Conservation (phyloP, 441 rosid species). For the Eruca vesicaria region DNA sequence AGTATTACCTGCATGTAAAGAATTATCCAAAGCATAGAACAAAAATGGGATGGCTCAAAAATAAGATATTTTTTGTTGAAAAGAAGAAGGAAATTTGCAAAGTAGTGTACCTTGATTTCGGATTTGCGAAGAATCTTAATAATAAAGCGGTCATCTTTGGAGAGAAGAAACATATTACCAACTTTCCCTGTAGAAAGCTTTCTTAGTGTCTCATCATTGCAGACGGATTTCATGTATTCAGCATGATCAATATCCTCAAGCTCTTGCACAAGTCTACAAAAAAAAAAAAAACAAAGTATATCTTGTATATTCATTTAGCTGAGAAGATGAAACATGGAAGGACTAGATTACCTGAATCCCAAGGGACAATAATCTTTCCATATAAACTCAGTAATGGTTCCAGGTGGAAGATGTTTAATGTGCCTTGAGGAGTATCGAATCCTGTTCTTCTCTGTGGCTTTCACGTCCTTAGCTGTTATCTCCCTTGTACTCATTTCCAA, state of each 20-base stretch:
- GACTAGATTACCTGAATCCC: conserved; percentile 46
- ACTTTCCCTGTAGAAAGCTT: conserved; percentile 46
- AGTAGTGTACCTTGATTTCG: conserved; percentile 48
- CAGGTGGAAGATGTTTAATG: conserved; percentile 37
- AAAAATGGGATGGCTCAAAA: not conserved
- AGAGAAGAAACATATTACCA: conserved; percentile 43
- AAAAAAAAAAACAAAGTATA: not conserved
- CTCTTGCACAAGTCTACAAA: conserved; percentile 39
- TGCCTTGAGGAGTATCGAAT: conserved; percentile 37
- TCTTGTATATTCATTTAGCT: no score
- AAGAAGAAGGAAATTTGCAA: not conserved
- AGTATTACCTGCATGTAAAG: conserved; percentile 39
- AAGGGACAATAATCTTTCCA: conserved; percentile 64
- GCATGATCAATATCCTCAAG: conserved; percentile 42
- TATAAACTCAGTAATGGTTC: conserved; percentile 42
- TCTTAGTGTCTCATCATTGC: conserved; percentile 46
- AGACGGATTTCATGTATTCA: conserved; percentile 49
- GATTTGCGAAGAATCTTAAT: conserved; percentile 54
- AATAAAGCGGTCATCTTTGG: conserved; percentile 45
- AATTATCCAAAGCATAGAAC: not conserved
- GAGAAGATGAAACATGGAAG: not conserved
- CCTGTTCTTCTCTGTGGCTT: conserved; percentile 35
- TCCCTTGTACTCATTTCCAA: conserved; percentile 27
- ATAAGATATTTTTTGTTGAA: not conserved
- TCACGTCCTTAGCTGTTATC: conserved; percentile 34